Base-by-base conservation (phyloP, 805 yeast genomes). In the Lipomyces starkeyi region DNA sequence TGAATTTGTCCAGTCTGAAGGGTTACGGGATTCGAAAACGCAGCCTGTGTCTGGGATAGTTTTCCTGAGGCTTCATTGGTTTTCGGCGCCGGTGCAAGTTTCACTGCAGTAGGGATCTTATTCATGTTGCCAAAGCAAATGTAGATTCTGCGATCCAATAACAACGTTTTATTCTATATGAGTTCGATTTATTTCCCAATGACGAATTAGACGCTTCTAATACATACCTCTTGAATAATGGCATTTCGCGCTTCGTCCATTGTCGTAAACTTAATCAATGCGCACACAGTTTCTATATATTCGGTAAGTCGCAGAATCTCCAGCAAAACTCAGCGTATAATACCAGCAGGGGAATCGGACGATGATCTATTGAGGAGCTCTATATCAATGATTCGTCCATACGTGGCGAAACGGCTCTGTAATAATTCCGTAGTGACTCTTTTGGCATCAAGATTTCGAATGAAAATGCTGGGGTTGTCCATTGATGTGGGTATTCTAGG, bases 391-490 rank as follows among this genome's bases (percentile, higher is more conserved):
- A 91, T 85, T 49, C 80, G 79, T 2, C 97, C 97, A 78, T 91
- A 91, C 35, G 78, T 80, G n/a, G 82, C 78, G 77, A 91, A 91
- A 70, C 92, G 83, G 65, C 84, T 84, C 49, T 74, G 71, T 56
- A 91, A 79, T 59, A 84, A 84, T 11, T 83, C 85, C 69, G 85
- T 86, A 1, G 87, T 84, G 25, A 87, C 87, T 25, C 81, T 76
- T 25, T 8, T 53, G 2, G 82, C 79, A 69, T 83, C 87, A 58
- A 91, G 80, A 74, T 89, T 93, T 43, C 97, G 94, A 61, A 91
- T 87, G 78, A 88, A 91, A 13, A 91, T 82, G 1, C 95, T 87
- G 72, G 80, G 82, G 74, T 86, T 88, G 73, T 91, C 97, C 73
- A 90, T 84, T 22, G 84, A 79, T 17, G 84, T 79, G 47, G 81